These are phyloP conservation scores for Trichoderma koningii DNA, from an alignment of 2,329 filamentous ascomycete genomes.

Conservation along the genomic window DNA sequence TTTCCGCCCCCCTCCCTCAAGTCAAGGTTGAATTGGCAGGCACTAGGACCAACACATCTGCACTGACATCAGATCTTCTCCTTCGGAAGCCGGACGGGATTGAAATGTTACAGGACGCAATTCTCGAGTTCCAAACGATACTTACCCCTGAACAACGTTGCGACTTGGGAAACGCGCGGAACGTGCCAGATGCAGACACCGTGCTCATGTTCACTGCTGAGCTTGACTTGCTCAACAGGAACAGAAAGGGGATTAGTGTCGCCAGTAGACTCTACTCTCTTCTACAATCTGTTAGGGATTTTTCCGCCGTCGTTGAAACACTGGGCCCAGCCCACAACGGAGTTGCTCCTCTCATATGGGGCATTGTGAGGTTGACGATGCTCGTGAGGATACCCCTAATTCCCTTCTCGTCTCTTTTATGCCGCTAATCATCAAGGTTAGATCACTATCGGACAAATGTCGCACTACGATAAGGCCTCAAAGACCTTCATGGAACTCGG, in stretches of 20 bases:
- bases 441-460: constrained; percentile 40
- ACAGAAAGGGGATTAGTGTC: constrained; percentile 34
- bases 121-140: constrained; percentile 1
- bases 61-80: too few relatives aligned
- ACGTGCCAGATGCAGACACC: constrained; percentile 35
- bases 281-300: constrained; percentile 43
- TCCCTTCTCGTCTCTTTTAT: fast-evolving
- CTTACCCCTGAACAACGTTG: constrained; percentile 20
- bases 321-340: constrained; percentile 43
- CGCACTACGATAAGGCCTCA: constrained; percentile 45
- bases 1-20: too few relatives aligned
- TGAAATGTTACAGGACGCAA: not conserved
- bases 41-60: too few relatives aligned
- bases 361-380: constrained; percentile 47
- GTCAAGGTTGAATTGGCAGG: too few relatives aligned
- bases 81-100: too few relatives aligned
- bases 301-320: constrained; percentile 41
- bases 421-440: constrained; percentile 20
- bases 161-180: not conserved
- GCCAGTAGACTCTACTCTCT: constrained; percentile 38
- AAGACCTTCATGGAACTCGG: constrained; percentile 42
- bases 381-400: constrained; percentile 32
- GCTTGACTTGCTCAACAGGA: constrained; percentile 33
- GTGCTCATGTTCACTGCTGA: constrained; percentile 42
- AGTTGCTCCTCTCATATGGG: constrained; percentile 48